phyloP scores from a whole-genome alignment of 306 rosid species.

The Purshia tridentata region DNA sequence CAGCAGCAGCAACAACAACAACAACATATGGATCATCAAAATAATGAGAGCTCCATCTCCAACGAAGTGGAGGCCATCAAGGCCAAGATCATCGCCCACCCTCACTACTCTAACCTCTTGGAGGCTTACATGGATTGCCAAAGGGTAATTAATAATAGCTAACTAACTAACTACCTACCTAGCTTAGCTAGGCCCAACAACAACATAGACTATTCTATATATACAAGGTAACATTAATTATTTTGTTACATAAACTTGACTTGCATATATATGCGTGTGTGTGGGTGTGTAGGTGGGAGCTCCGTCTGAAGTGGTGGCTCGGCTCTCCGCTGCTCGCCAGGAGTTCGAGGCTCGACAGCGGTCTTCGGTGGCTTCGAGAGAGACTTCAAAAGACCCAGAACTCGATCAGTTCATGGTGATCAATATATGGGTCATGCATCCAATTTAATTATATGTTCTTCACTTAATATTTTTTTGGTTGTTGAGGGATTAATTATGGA shows the following conservation, averaged over 20 bases:
- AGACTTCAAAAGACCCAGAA: slow-evolving; percentile 77
- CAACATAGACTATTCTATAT: too few species aligned
- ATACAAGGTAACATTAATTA: too few species aligned
- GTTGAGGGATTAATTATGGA: not conserved
- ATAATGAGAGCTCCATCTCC: slow-evolving; percentile 19
- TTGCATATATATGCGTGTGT: not conserved
- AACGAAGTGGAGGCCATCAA: slow-evolving; percentile 72
- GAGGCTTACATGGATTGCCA: slow-evolving; percentile 98
- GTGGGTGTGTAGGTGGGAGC: slow-evolving; percentile 67
- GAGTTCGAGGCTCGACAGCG: slow-evolving; percentile 80
- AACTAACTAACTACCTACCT: too few species aligned
- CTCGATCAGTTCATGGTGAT: slow-evolving; percentile 95
- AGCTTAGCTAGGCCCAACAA: too few species aligned
- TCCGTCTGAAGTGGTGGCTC: slow-evolving; percentile 82
- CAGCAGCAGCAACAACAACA: slow-evolving; percentile 30
- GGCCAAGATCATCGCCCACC: slow-evolving; percentile 90
- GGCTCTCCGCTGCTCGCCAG: slow-evolving; percentile 62
- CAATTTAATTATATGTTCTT: not conserved
- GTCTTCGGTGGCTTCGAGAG: slow-evolving; percentile 59
- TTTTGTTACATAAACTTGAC: too few species aligned
- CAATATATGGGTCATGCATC: not conserved
- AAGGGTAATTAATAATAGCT: slow-evolving; percentile 45
- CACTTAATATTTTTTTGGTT: not conserved
- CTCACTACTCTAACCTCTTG: slow-evolving; percentile 80
- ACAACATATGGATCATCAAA: slow-evolving; percentile 6